Conservation (phyloP, 306 rosid genomes). For the Vicia sativa region DNA sequence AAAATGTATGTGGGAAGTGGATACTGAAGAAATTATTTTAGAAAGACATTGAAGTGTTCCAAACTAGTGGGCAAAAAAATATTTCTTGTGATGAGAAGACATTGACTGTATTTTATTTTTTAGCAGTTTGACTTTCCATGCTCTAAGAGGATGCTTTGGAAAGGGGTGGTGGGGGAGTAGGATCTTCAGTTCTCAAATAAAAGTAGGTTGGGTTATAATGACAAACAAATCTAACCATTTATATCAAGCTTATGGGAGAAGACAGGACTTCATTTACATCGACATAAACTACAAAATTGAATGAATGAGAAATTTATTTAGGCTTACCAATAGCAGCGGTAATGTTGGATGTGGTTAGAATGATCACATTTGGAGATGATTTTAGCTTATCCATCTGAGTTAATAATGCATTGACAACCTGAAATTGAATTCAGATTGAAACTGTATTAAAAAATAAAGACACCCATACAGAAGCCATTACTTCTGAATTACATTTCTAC, state of each 20-base stretch:
- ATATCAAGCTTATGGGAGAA: slow-evolving; percentile 18
- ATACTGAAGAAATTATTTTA: slow-evolving; percentile 30
- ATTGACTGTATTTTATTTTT: too few relatives aligned
- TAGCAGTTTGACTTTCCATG: slow-evolving; percentile 8
- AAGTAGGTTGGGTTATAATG: slow-evolving; percentile 1
- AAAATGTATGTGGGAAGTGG: slow-evolving; percentile 28
- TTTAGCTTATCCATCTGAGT: slow-evolving; percentile 96
- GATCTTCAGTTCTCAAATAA: slow-evolving; percentile 16
- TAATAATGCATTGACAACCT: slow-evolving; percentile 95
- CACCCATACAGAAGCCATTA: slow-evolving; percentile 5
- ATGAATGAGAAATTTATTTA: slow-evolving; percentile 24
- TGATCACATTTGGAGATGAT: slow-evolving; percentile 82
- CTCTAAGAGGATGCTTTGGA: slow-evolving; percentile 3
- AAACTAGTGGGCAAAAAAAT: background rate
- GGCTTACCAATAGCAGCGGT: slow-evolving; percentile 92
- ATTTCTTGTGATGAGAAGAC: slow-evolving; percentile 9
- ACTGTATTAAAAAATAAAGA: slow-evolving; percentile 11
- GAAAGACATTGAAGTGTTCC: slow-evolving; percentile 8
- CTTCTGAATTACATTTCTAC: slow-evolving; percentile 23
- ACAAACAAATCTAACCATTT: slow-evolving; percentile 13
- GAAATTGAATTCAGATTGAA: slow-evolving; percentile 49
- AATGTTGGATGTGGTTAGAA: slow-evolving; percentile 93
- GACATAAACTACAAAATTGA: slow-evolving; percentile 22
- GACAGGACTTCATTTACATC: background rate
- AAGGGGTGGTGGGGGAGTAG: too few relatives aligned